These are phyloP conservation scores for Apiosordaria backusii DNA, from an alignment of 495 filamentous ascomycete species.

Conservation along the genomic window DNA sequence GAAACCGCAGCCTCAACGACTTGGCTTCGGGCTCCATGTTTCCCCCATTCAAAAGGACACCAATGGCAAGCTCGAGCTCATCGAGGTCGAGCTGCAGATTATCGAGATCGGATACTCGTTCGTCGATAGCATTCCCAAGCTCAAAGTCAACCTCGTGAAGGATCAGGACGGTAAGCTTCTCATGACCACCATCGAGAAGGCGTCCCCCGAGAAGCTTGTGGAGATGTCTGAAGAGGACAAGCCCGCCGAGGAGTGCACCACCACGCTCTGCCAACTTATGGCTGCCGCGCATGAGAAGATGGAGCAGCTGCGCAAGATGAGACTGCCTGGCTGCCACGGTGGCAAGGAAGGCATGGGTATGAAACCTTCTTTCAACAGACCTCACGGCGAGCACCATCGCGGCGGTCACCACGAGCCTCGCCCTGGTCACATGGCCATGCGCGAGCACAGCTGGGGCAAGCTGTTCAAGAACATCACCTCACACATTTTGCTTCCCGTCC, in stretches of 20 bases:
- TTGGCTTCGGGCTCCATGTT: constrained; percentile 39
- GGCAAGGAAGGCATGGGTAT: constrained; percentile 13
- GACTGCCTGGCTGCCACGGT: constrained; percentile 28
- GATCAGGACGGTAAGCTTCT: constrained; percentile 39
- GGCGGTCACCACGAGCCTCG: constrained; percentile 21
- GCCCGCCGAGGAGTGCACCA: constrained; percentile 39
- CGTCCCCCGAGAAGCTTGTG: constrained; percentile 16
- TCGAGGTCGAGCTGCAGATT: constrained; percentile 47
- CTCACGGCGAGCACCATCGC: constrained; percentile 13
- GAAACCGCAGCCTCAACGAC: constrained; percentile 25
- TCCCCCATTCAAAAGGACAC: constrained; percentile 28
- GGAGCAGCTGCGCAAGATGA: constrained; percentile 37
- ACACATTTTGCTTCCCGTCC: constrained; percentile 50
- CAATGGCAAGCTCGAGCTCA: constrained; percentile 35
- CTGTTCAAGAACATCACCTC: constrained; percentile 45
- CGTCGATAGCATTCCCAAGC: constrained; percentile 43
- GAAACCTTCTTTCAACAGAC: background rate
- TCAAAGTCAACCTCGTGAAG: constrained; percentile 46
- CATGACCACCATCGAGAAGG: constrained; percentile 37
- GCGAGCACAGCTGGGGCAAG: constrained; percentile 38
- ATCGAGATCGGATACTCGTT: constrained; percentile 47
- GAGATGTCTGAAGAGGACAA: constrained; percentile 17
- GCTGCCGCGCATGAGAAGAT: constrained; percentile 41
- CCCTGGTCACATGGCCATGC: background rate
- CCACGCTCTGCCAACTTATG: constrained; percentile 45